phyloP scores from a whole-genome alignment of 768 basidiomycete genomes.

The Floccularia luteovirens region DNA sequence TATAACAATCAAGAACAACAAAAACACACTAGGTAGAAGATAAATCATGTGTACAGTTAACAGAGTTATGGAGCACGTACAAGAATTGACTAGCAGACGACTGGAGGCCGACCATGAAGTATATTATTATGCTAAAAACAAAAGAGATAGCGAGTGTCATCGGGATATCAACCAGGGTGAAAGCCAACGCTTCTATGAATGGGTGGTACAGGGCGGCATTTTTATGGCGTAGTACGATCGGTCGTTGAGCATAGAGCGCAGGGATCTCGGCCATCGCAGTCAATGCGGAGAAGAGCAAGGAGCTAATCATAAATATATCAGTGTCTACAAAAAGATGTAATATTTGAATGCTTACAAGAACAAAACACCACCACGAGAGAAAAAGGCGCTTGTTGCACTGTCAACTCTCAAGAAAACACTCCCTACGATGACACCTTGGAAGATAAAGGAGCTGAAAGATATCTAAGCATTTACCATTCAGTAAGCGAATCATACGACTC shows the following conservation, averaged over 20 bases:
- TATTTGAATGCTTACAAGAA: constrained; percentile 48
- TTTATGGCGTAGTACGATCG: constrained; percentile 50
- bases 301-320: constrained; percentile 19
- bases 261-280: constrained; percentile 60
- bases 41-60: constrained; percentile 2
- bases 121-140: constrained; percentile 43
- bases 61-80: constrained; percentile 3
- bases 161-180: constrained; percentile 55
- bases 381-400: constrained; percentile 50
- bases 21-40: constrained; percentile 36
- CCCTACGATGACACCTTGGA: constrained; percentile 47
- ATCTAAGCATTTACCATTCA: neutral
- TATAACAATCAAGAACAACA: constrained; percentile 48
- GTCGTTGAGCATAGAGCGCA: constrained; percentile 49
- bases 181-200: constrained; percentile 32
- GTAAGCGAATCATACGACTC: constrained; percentile 5
- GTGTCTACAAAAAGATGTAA: neutral
- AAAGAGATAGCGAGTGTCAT: constrained; percentile 37
- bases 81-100: constrained; percentile 20
- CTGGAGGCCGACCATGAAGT: constrained; percentile 59
- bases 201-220: constrained; percentile 51
- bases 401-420: constrained; percentile 56
- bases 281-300: constrained; percentile 52
- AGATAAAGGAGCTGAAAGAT: constrained; percentile 37
- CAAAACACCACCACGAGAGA: constrained; percentile 71